A percentile compares a stretch with the other conserved stretches of the same genome.
Evolutionary conservation across 2,329 filamentous ascomycete genomes (phyloP).

Genomic region (Scytalidium sp.): DNA sequence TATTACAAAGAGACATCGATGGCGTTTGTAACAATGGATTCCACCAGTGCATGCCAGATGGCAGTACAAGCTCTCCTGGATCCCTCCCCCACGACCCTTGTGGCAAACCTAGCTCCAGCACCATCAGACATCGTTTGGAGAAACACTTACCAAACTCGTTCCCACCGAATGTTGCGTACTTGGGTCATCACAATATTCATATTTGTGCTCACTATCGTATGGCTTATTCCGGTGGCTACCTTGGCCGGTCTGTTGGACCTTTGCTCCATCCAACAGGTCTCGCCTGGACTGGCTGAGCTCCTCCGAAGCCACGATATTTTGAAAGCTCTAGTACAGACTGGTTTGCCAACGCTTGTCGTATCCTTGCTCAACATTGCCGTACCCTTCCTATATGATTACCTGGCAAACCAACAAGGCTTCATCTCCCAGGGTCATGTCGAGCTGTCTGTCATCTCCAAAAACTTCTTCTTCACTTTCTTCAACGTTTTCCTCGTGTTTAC

Average conservation of each 20-base stretch:
- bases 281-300: slow-evolving; percentile 65
- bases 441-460: slow-evolving; percentile 93
- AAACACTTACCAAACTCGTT: slow-evolving; percentile 82
- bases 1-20: slow-evolving; percentile 76
- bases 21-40: slow-evolving; percentile 97
- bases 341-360: slow-evolving; percentile 79
- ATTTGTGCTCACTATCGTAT: slow-evolving; percentile 78
- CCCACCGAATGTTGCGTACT: slow-evolving; percentile 69
- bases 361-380: slow-evolving; percentile 87
- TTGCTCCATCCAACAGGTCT: slow-evolving; percentile 72
- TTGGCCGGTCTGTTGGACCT: slow-evolving; percentile 78
- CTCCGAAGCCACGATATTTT: slow-evolving; percentile 68
- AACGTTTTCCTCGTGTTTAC: slow-evolving; percentile 97
- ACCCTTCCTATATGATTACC: slow-evolving; percentile 90
- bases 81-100: slow-evolving; percentile 78
- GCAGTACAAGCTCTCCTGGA: slow-evolving; percentile 92
- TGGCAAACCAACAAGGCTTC: slow-evolving; percentile 90
- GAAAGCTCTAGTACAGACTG: slow-evolving; percentile 78
- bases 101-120: slow-evolving; percentile 83
- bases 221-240: slow-evolving; percentile 78
- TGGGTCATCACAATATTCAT: slow-evolving; percentile 87
- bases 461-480: slow-evolving; percentile 99
- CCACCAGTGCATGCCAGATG: slow-evolving; percentile 90
- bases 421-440: slow-evolving; percentile 94
- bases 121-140: slow-evolving; percentile 93